Base-by-base conservation (phyloP, 495 filamentous ascomycete species). In the Penicillium samsonianum region DNA sequence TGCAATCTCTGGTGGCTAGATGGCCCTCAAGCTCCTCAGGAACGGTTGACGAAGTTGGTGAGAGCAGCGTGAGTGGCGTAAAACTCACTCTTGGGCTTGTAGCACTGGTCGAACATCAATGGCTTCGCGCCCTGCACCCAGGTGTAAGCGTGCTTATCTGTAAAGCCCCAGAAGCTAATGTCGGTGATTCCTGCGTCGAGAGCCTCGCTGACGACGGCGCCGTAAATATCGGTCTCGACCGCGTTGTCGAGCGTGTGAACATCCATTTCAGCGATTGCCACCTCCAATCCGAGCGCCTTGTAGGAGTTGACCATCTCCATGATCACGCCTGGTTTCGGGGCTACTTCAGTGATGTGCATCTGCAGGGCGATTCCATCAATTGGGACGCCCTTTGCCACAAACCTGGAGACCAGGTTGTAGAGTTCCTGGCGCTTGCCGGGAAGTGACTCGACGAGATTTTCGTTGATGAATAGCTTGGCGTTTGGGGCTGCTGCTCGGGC, bases 91-190 rank as follows among this genome's bases (percentile, higher is more conserved):
- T 44, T 59, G 16, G 57, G 50, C 4, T 59, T 53, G 50, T 59
- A 59, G 30, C 19, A 40, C 30, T 59, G 25, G 14, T 59, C 57
- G 41, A 59, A 59, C 50, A 59, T 59, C 57, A 59, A 42, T 11
- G 57, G 57, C 57, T 59, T 59, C 8, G 57, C 57, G 31, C 57
- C 57, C 19, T 3, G 9, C 16, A 59, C 19, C 57, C 57, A 59
- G 22, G 57, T 59, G 31, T 59, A 59, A 5, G 57, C 57, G 9
- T 59, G 57, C 50, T 59, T 59, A 53, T 59, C 57, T n/a, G 57
- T 53, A 11, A 59, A 59, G 28, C 57, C 57, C 57, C 57, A 59
- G 33, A 59, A 59, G 38, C 50, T 53, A 26, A 59, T 59, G 25
- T 59, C 57, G 20, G 57, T 59, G 42, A 59, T 53, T 42, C 57